A percentile compares a stretch with the other conserved stretches of the same genome.
Conservation (phyloP, 1,139 yeast genomes). For the Arxiozyma slooffiae region DNA sequence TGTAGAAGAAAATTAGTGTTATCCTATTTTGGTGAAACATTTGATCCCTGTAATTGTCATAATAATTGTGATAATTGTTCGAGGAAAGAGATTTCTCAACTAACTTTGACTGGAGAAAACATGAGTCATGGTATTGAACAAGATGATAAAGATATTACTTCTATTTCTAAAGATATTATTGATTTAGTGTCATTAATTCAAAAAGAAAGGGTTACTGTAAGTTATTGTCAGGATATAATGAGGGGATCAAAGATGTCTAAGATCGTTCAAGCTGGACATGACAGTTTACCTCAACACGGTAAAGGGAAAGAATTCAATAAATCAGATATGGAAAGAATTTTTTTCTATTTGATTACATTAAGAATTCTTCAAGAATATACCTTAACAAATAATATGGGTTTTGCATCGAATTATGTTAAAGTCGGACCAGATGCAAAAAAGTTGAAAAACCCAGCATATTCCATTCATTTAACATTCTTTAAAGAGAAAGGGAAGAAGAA, state of each 20-base stretch:
- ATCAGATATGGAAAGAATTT: conserved; percentile 67
- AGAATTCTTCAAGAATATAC: conserved; percentile 63
- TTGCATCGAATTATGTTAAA: conserved; percentile 64
- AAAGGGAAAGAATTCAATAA: conserved; percentile 53
- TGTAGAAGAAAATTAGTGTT: conserved; percentile 83
- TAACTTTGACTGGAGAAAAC: conserved; percentile 36
- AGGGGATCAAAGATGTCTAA: conserved; percentile 62
- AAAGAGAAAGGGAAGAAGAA: conserved; percentile 33
- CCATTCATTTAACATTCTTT: conserved; percentile 43
- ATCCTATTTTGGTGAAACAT: conserved; percentile 78
- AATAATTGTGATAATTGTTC: conserved; percentile 79
- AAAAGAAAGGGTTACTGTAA: conserved; percentile 55
- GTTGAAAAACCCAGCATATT: conserved; percentile 38
- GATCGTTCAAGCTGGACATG: conserved; percentile 54
- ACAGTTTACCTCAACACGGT: conserved; percentile 54
- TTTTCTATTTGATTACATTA: conserved; percentile 63
- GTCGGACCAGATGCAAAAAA: conserved; percentile 46
- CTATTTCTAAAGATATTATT: conserved; percentile 51
- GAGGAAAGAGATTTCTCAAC: conserved; percentile 10
- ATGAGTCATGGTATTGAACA: conserved; percentile 17
- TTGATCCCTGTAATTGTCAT: conserved; percentile 55
- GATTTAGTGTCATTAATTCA: conserved; percentile 49
- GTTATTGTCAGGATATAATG: conserved; percentile 74
- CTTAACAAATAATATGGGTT: conserved; percentile 59
- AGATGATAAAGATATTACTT: conserved; percentile 56